Evolutionary conservation across 2,329 filamentous ascomycete species (phyloP).

Genomic region (Paraphaeosphaeria minitans): DNA sequence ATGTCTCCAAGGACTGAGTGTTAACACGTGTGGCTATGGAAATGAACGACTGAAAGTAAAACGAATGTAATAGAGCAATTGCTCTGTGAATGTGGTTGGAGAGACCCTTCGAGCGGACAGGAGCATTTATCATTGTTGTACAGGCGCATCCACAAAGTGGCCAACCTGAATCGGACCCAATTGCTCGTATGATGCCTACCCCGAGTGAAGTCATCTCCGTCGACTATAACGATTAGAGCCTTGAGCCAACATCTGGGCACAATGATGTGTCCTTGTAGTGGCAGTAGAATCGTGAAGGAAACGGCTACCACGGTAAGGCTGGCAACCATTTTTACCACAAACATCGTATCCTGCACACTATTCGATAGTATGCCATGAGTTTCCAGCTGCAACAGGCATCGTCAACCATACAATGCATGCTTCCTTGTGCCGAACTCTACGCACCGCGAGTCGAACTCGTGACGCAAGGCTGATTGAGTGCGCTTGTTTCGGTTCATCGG

Average conservation of each 20-base stretch:
- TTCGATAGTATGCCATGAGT: too few species aligned
- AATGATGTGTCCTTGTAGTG: not conserved
- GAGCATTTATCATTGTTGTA: not conserved
- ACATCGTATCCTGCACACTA: too few species aligned
- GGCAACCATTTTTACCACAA: too few species aligned
- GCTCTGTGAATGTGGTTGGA: not conserved
- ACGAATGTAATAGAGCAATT: not conserved
- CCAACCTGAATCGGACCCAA: not conserved
- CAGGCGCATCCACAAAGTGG: not conserved
- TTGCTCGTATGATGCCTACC: not conserved
- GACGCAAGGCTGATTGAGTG: not conserved
- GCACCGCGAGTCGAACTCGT: not conserved
- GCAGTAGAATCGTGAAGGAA: not conserved
- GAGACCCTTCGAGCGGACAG: not conserved
- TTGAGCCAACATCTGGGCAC: not conserved
- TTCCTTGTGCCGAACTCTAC: too few species aligned
- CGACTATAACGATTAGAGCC: not conserved
- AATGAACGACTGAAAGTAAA: slow-evolving; percentile 1
- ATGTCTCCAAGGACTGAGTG: not conserved
- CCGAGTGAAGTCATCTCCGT: not conserved
- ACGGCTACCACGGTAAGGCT: not conserved
- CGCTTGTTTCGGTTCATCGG: not conserved
- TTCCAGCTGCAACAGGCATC: too few species aligned
- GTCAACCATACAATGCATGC: too few species aligned
- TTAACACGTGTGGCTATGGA: not conserved